phyloP scores from a whole-genome alignment of 345 rosid genomes.

The Luvunga scandens region DNA sequence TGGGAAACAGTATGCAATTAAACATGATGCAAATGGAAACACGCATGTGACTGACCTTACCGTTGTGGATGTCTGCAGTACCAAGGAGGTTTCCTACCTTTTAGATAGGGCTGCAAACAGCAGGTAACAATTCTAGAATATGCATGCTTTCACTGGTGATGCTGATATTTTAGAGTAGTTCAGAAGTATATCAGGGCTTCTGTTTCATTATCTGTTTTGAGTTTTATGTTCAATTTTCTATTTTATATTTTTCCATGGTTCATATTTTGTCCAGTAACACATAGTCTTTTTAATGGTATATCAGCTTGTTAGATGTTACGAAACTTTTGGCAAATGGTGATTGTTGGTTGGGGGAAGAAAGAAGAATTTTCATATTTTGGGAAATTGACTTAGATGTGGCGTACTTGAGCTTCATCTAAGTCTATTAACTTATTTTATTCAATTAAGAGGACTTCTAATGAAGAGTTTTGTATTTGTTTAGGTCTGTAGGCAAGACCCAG shows the following conservation, averaged over 20 bases:
- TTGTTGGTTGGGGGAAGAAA: not conserved
- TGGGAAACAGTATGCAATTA: conserved; percentile 62
- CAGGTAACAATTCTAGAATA: conserved; percentile 42
- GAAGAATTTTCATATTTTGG: not conserved
- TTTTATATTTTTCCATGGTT: not conserved
- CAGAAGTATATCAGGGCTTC: not conserved
- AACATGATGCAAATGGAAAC: conserved; percentile 81
- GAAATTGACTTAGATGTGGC: not conserved
- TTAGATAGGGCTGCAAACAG: conserved; percentile 82
- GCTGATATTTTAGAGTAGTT: not conserved
- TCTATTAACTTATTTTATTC: not conserved
- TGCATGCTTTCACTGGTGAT: not conserved
- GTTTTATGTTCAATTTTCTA: not conserved
- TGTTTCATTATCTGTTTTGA: conserved; percentile 9
- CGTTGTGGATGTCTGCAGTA: conserved; percentile 68
- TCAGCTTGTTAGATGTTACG: not conserved
- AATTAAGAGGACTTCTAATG: not conserved
- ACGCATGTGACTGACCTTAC: conserved; percentile 77
- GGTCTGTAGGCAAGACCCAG: conserved; percentile 94
- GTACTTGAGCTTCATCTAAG: not conserved
- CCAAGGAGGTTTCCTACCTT: conserved; percentile 64
- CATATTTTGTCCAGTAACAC: not conserved
- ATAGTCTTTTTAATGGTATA: not conserved
- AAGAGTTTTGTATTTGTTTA: conserved; percentile 23
- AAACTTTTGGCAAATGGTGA: not conserved